Evolutionary conservation across 352 stramenopile genomes (phyloP), one percentile per base, ranked within the genome.

Genomic region (Phytopythium helicoides): DNA sequence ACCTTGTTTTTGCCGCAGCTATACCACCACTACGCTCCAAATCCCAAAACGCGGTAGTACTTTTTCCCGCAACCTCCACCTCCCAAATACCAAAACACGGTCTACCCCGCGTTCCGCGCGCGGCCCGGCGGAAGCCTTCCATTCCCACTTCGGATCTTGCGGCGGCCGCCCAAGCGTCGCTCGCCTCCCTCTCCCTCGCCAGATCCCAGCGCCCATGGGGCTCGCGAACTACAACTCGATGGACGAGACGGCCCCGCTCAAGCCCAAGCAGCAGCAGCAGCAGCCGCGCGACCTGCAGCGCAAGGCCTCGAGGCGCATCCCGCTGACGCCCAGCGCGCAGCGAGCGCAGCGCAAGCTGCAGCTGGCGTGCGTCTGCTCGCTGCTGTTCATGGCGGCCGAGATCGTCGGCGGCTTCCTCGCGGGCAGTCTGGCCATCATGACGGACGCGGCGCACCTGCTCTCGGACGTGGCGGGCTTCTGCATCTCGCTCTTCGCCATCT

Each of bases 311-410:
- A 72, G 77, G 33, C 81, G 81, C 54, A 74, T 88, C 46, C 70
- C 78, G 38, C 56, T 94, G 15, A 71, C 82, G 3, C 62, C 76
- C 1, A 56, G 39, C 11, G 66, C 84, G 11, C 66, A 75, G 48
- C 68, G 71, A 34, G 83, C 81, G 38, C 80, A 89, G 53, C 74
- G 67, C 36, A 87, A 87, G 61, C 53, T 89, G 52, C 75, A 87
- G 56, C 51, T 77, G 42, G 78, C 78, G 6, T 89, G 78, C 47
- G n/a, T 72, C 0, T 93, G 94, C 46, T 95, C 87, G 54, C 66
- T 94, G 23, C 63, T 87, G 31, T 99, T 99, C 69, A 97, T 99
- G 73, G 58, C 96, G 19, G 80, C 97, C 5, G 96, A 99, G 77
- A 70, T 98, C 14, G 63, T 97, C 19, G 96, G 94, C n/a, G 96